Evolutionary conservation across 768 basidiomycete species (phyloP).

Genomic region (Suillus lakei): DNA sequence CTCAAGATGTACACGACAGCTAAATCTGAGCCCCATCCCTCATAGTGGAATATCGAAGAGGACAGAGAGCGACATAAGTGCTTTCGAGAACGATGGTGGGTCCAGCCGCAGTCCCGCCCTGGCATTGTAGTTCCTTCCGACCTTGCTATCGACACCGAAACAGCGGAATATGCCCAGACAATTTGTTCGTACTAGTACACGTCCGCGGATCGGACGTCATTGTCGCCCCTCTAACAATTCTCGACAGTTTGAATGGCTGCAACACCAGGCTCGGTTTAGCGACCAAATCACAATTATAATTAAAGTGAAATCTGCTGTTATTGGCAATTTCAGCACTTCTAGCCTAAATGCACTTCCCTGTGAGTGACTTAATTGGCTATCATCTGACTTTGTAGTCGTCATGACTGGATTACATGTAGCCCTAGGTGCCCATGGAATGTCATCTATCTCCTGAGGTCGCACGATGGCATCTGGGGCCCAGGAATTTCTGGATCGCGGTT

Average conservation of each 20-base stretch:
- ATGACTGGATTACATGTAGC: not conserved
- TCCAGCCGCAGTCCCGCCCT: slow-evolving; percentile 52
- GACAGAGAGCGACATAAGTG: slow-evolving; percentile 90
- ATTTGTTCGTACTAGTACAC: no score
- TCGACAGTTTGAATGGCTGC: no score
- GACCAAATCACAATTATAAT: no score
- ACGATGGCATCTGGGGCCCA: not conserved
- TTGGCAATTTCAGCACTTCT: no score
- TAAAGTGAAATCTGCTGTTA: no score
- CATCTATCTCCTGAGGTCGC: not conserved
- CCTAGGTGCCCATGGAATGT: not conserved
- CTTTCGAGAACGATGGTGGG: slow-evolving; percentile 85
- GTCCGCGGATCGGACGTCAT: no score
- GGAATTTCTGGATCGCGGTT: not conserved
- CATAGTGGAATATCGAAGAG: slow-evolving; percentile 74
- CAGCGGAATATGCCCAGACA: no score
- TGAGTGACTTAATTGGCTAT: not conserved
- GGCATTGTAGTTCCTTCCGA: not conserved
- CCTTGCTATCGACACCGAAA: not conserved
- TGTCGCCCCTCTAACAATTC: no score
- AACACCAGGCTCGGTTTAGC: no score
- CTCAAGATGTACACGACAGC: slow-evolving; percentile 20
- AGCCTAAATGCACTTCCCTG: not conserved
- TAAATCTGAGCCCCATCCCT: slow-evolving; percentile 37
- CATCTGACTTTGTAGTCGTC: not conserved